phyloP scores from a whole-genome alignment of 2,329 filamentous ascomycete species.

The Stagonosporopsis rhizophila region DNA sequence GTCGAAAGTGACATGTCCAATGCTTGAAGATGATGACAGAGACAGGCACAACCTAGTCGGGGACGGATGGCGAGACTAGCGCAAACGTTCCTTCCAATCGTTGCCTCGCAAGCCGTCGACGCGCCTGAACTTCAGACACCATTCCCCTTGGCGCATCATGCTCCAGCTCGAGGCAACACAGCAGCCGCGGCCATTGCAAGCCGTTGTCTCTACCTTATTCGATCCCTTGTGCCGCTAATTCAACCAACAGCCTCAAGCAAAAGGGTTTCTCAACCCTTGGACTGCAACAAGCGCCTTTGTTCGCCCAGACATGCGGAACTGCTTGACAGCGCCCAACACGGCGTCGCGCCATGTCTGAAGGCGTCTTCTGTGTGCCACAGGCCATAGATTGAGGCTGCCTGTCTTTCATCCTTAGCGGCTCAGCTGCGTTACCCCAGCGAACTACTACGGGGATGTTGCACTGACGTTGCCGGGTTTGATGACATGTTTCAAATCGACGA shows the following conservation, averaged over 20 bases:
- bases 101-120: not conserved
- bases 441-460: conserved; percentile 25
- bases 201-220: not conserved
- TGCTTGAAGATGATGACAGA: not conserved
- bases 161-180: conserved; percentile 7
- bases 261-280: not conserved
- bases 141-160: conserved; percentile 11
- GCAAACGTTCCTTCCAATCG: conserved; percentile 10
- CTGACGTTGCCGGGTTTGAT: conserved; percentile 30
- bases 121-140: conserved; percentile 18
- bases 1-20: conserved; percentile 13
- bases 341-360: conserved; percentile 13
- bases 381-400: conserved; percentile 4
- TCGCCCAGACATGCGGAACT: conserved; percentile 5
- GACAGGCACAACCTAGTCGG: conserved; percentile 12
- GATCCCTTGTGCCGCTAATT: conserved; percentile 13
- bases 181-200: conserved; percentile 2
- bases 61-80: conserved; percentile 3
- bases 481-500: conserved; percentile 33
- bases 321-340: conserved; percentile 7
- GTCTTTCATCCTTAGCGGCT: conserved; percentile 4
- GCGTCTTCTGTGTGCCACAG: conserved; percentile 5
- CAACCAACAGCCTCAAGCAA: not conserved
- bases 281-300: conserved; percentile 11
- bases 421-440: conserved; percentile 32